Evolutionary conservation across 176 grass and related monocot species (phyloP).

Genomic region (Typha latifolia): DNA sequence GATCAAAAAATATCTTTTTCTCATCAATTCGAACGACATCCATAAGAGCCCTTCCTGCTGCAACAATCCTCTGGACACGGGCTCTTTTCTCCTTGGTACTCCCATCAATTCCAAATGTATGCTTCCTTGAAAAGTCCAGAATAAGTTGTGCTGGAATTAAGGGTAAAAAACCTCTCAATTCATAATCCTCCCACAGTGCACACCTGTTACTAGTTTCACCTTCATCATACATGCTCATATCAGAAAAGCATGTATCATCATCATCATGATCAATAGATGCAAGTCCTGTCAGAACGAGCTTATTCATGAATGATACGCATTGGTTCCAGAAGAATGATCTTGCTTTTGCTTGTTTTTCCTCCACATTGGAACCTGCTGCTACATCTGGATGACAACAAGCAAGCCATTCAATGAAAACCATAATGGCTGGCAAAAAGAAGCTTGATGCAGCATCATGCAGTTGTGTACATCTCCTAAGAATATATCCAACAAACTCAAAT

Average conservation of each 20-base stretch:
- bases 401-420: slow-evolving; percentile 87
- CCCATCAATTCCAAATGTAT: slow-evolving; percentile 45
- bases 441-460: slow-evolving; percentile 62
- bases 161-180: slow-evolving; percentile 78
- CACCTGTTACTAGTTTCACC: slow-evolving; percentile 64
- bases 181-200: slow-evolving; percentile 76
- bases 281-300: slow-evolving; percentile 48
- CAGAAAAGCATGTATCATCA: slow-evolving; percentile 66
- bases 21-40: slow-evolving; percentile 51
- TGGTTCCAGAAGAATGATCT: slow-evolving; percentile 83
- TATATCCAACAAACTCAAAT: slow-evolving; percentile 65
- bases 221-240: slow-evolving; percentile 68
- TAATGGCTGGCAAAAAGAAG: slow-evolving; percentile 59
- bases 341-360: slow-evolving; percentile 63
- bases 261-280: slow-evolving; percentile 47
- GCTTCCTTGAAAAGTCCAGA: slow-evolving; percentile 80
- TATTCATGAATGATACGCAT: slow-evolving; percentile 66
- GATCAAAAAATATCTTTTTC: slow-evolving; percentile 64
- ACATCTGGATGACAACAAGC: slow-evolving; percentile 69
- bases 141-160: slow-evolving; percentile 68
- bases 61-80: slow-evolving; percentile 61
- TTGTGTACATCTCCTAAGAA: slow-evolving; percentile 63
- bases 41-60: slow-evolving; percentile 47
- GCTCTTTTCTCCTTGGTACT: slow-evolving; percentile 49
- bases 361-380: slow-evolving; percentile 37